phyloP scores from a whole-genome alignment of 1,139 yeast species.

The Geotrichum citri-aurantii region DNA sequence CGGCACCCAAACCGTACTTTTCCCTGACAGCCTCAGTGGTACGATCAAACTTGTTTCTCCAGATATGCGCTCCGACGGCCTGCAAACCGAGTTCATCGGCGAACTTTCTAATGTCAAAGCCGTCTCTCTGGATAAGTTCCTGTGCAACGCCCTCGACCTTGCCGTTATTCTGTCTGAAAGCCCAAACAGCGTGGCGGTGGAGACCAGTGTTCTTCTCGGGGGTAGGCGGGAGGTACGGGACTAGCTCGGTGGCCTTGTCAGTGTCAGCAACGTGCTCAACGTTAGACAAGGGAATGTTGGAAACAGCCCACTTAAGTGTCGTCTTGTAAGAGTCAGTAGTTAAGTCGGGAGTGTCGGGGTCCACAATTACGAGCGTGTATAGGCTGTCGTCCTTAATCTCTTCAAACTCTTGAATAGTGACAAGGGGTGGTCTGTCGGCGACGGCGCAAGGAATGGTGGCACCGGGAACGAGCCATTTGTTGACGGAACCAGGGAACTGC shows the following conservation, averaged over 20 bases:
- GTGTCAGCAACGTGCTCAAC: slow-evolving; percentile 54
- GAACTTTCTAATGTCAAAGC: slow-evolving; percentile 70
- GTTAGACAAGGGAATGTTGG: slow-evolving; percentile 59
- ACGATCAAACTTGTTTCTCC: slow-evolving; percentile 84
- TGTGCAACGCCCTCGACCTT: slow-evolving; percentile 23
- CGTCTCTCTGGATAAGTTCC: slow-evolving; percentile 36
- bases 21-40: slow-evolving; percentile 62
- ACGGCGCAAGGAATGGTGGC: slow-evolving; percentile 63
- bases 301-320: slow-evolving; percentile 70
- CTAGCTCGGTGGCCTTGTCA: slow-evolving; percentile 44
- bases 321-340: slow-evolving; percentile 63
- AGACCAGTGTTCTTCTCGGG: slow-evolving; percentile 83
- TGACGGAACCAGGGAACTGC: slow-evolving; percentile 63
- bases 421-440: slow-evolving; percentile 66
- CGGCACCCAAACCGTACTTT: slow-evolving; percentile 64
- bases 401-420: slow-evolving; percentile 71
- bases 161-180: slow-evolving; percentile 57
- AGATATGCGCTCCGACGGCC: slow-evolving; percentile 86
- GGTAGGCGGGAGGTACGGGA: slow-evolving; percentile 71
- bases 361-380: slow-evolving; percentile 75
- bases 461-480: slow-evolving; percentile 77
- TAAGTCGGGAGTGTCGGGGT: slow-evolving; percentile 88
- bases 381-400: slow-evolving; percentile 43
- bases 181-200: slow-evolving; percentile 89
- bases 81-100: slow-evolving; percentile 49